These are phyloP conservation scores for Lecanicillium sp. DNA, from an alignment of 2,329 filamentous ascomycete species.

Conservation along the genomic window DNA sequence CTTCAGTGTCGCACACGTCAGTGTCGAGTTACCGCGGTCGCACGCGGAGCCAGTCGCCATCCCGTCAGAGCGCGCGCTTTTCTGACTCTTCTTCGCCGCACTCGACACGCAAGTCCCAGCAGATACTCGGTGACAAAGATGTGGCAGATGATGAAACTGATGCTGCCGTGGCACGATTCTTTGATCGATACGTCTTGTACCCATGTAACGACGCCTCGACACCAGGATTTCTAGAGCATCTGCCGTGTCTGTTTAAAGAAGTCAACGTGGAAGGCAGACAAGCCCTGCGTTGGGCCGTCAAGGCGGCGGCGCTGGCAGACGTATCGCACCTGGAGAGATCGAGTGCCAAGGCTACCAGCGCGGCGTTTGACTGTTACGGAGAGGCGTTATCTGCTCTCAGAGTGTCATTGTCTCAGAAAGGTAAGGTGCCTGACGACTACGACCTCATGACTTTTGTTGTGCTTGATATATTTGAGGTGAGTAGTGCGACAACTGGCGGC, in stretches of 20 bases:
- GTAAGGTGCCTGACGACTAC: conserved; percentile 32
- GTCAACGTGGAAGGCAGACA: conserved; percentile 31
- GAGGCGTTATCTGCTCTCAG: conserved; percentile 28
- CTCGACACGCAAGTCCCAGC: neutral
- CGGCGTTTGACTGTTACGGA: conserved; percentile 30
- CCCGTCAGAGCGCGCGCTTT: neutral
- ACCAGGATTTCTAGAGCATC: conserved; percentile 34
- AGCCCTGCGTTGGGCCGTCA: conserved; percentile 33
- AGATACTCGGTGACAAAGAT: neutral
- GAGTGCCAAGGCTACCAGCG: conserved; percentile 17
- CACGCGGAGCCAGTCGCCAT: neutral
- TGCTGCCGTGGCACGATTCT: conserved; percentile 25
- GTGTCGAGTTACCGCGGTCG: neutral
- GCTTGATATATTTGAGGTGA: conserved; percentile 35
- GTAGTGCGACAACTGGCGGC: neutral
- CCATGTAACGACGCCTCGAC: conserved; percentile 30
- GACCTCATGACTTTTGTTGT: conserved; percentile 35
- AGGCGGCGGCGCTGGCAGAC: conserved; percentile 31
- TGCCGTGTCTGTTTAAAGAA: conserved; percentile 32
- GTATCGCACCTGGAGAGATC: conserved; percentile 22
- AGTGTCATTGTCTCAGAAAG: conserved; percentile 24
- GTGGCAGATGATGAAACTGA: conserved; percentile 20
- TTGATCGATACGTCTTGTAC: conserved; percentile 34
- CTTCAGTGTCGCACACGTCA: neutral
- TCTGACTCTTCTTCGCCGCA: neutral